Conservation (phyloP, 345 rosid species). For the Eucalyptus dawsonii region DNA sequence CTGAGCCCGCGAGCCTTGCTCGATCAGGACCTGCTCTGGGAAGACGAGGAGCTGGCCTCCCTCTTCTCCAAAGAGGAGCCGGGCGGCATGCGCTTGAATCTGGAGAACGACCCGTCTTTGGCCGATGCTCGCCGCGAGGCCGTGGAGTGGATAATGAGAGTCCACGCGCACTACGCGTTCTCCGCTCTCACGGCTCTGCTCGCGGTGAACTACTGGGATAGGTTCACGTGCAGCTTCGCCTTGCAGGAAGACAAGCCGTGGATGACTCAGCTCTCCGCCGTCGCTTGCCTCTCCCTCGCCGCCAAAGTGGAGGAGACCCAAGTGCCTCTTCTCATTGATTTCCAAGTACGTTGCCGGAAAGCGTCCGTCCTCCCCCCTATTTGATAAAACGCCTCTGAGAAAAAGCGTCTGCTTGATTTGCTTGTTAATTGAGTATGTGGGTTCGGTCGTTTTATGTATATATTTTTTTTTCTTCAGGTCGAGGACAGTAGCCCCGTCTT, state of each 20-base stretch:
- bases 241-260: constrained; percentile 42
- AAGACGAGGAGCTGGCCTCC: constrained; percentile 29
- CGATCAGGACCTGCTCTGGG: constrained; percentile 36
- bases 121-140: constrained; percentile 34
- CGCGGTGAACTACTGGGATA: constrained; percentile 60
- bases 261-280: constrained; percentile 61
- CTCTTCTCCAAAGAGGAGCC: background rate
- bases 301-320: constrained; percentile 24
- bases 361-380: background rate
- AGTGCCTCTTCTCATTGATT: constrained; percentile 56
- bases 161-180: constrained; percentile 35
- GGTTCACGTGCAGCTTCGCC: constrained; percentile 29
- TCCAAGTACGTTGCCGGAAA: constrained; percentile 30
- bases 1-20: background rate
- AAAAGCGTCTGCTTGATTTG: background rate
- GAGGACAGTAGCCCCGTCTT: constrained; percentile 39
- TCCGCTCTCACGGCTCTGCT: constrained; percentile 45
- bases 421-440: background rate
- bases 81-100: background rate
- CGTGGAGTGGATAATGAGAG: constrained; percentile 10
- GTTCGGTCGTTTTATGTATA: background rate
- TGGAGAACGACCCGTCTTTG: constrained; percentile 13
- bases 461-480: constrained; percentile 14
- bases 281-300: constrained; percentile 64
- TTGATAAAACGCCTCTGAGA: background rate